phyloP scores from a whole-genome alignment of 148 eudicot genomes.

The Rhododendron henanense region DNA sequence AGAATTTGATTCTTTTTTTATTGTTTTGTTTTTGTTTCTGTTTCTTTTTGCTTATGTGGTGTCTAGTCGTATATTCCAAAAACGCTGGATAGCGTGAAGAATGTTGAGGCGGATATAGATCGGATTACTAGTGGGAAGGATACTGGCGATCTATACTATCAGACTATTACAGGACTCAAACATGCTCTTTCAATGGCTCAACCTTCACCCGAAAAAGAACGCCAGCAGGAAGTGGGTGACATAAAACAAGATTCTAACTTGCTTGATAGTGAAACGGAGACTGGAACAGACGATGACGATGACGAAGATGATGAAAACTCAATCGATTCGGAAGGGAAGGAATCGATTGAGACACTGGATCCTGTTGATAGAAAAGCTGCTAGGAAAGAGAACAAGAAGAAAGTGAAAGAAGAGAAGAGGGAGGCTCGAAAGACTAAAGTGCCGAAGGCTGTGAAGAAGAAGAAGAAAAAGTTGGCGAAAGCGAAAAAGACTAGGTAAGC shows the following conservation, averaged over 20 bases:
- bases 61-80: conserved; percentile 79
- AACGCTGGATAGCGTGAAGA: conserved; percentile 71
- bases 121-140: conserved; percentile 66
- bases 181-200: conserved; percentile 33
- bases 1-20: not conserved
- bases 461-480: conserved; percentile 90
- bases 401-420: conserved; percentile 93
- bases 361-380: conserved; percentile 68
- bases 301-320: conserved; percentile 40
- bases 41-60: not conserved
- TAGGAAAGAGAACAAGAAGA: conserved; percentile 90
- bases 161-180: conserved; percentile 70
- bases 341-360: conserved; percentile 18
- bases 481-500: conserved; percentile 49
- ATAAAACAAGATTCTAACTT: conserved; percentile 18
- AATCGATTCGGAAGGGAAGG: conserved; percentile 34
- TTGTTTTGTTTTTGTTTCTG: not conserved
- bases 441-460: conserved; percentile 83
- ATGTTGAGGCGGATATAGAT: conserved; percentile 79
- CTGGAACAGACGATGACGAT: conserved; percentile 34
- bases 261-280: conserved; percentile 36
- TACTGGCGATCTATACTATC: conserved; percentile 63
- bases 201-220: conserved; percentile 19
- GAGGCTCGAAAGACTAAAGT: conserved; percentile 79
- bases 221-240: conserved; percentile 11